Evolutionary conservation across 768 basidiomycete genomes (phyloP), one percentile per base, ranked within the genome.

Genomic region (Chalciporus sphaerocephalus): DNA sequence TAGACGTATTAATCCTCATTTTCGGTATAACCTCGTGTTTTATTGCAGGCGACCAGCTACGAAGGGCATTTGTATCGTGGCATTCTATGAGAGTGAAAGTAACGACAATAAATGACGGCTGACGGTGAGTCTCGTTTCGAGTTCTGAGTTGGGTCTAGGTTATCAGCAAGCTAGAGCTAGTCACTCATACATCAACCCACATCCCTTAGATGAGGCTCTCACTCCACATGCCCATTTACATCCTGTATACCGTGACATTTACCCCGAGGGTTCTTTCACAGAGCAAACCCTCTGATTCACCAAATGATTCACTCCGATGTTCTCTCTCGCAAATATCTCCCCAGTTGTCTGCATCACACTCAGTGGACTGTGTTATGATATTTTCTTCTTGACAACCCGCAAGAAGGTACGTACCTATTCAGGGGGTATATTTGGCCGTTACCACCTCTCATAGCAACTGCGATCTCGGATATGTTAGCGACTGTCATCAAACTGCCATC

Each of bases 31-130:
- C 58, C 34, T 40, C 53, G 5, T 39, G 55, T 36, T 18, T 50
- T 40, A 41, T 61, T 4, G 45, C 59, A 8, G 55, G 49, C 6
- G 53, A 58, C 37, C 56, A 61, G 38, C 55, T 61, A 25, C 27
- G 46, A 38, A 55, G 56, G 27, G 59, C 50, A 6, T 47, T 60
- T 34, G 1, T 55, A 17, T 21, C 28, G 17, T 61, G 58, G 58
- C 11, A 40, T 23, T 43, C 38, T 17, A 32, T 20, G 32, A 55
- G 43, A 36, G 27, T 39, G 35, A 58, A 61, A 45, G 15, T 27
- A 6, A 23, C 7, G 5, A 40, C 38, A 37, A 16, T 37, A 8
- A 40, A 47, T 6, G n/a, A 16, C 2, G 48, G 18, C 42, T 59
- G 12, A 46, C 10, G 40, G 55, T 54, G 30, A 40, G 39, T 18